Percentiles rank a stretch among this genome's conserved stretches.
Evolutionary conservation across 1,284 basidiomycete species (phyloP).

Genomic region (Mycena citricolor): DNA sequence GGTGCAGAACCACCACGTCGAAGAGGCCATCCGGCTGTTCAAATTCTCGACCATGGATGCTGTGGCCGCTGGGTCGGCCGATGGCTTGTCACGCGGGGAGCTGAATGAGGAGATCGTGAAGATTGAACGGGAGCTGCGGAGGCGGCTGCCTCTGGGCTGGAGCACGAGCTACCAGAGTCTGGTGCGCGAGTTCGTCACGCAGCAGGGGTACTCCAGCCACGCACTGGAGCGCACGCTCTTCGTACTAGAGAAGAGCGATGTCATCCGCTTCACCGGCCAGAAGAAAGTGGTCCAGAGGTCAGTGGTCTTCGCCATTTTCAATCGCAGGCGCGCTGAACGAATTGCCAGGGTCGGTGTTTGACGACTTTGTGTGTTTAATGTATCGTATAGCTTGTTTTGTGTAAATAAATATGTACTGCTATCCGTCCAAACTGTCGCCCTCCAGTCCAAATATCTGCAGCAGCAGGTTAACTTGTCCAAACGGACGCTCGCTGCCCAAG

Average conservation of each 20-base stretch:
- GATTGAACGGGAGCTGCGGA: conserved; percentile 89
- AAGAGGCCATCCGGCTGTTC: conserved; percentile 97
- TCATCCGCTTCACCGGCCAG: conserved; percentile 86
- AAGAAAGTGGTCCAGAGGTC: conserved; percentile 56
- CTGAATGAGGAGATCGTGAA: conserved; percentile 92
- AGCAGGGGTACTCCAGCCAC: conserved; percentile 89
- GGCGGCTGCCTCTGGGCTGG: conserved; percentile 94
- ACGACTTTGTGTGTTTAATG: too few species aligned
- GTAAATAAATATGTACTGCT: background rate
- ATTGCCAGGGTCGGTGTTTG: conserved; percentile 16
- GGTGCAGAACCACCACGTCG: conserved; percentile 93
- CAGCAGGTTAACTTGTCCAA: conserved; percentile 70
- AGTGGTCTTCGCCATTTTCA: background rate
- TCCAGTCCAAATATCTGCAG: conserved; percentile 76
- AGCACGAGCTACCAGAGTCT: conserved; percentile 94
- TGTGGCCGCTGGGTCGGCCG: conserved; percentile 88
- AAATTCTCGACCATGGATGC: conserved; percentile 99
- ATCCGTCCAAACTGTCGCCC: conserved; percentile 27
- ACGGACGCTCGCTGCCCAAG: conserved; percentile 78
- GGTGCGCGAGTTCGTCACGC: conserved; percentile 92
- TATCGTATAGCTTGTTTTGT: conserved; percentile 8
- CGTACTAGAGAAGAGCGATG: conserved; percentile 93
- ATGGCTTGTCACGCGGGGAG: conserved; percentile 91
- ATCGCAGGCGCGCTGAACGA: conserved; percentile 1
- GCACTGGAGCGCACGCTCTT: conserved; percentile 92